A percentile compares a stretch with the other conserved stretches of the same genome.
phyloP scores from a whole-genome alignment of 768 basidiomycete genomes.

The Suillus brevipes region DNA sequence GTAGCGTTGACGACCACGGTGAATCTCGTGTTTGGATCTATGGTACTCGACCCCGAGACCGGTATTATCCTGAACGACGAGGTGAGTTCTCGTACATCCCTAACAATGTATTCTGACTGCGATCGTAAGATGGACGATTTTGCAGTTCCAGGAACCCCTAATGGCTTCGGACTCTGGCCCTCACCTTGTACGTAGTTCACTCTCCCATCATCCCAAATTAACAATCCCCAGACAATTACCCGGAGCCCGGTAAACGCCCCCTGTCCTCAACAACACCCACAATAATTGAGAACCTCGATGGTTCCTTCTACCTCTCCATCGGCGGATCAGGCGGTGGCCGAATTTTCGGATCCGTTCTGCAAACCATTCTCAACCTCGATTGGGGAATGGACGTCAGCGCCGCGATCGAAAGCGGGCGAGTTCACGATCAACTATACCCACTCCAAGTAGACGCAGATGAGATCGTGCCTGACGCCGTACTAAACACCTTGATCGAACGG shows the following conservation, averaged over 20 bases:
- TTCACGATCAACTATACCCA: conserved; percentile 89
- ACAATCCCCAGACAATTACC: conserved; percentile 71
- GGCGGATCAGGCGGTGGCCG: conserved; percentile 89
- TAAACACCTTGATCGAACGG: conserved; percentile 53
- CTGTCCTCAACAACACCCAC: conserved; percentile 82
- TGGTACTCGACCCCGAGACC: conserved; percentile 81
- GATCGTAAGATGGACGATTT: conserved; percentile 82
- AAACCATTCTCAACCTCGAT: conserved; percentile 71
- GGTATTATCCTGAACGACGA: conserved; percentile 92
- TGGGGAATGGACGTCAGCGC: conserved; percentile 79
- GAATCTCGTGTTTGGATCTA: conserved; percentile 87
- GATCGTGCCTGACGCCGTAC: conserved; percentile 53
- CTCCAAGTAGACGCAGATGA: conserved; percentile 57
- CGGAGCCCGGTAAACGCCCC: conserved; percentile 84
- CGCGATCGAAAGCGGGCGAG: conserved; percentile 81
- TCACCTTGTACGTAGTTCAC: conserved; percentile 62
- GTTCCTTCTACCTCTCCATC: conserved; percentile 68
- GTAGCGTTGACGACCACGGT: conserved; percentile 87
- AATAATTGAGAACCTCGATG: conserved; percentile 76
- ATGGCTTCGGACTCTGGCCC: conserved; percentile 79
- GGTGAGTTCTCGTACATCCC: conserved; percentile 34
- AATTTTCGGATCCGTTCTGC: conserved; percentile 80
- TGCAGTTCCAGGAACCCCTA: conserved; percentile 79
- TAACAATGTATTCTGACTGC: not conserved
- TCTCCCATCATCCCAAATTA: not conserved